These are phyloP conservation scores for Thecaphora frezii DNA, from an alignment of 1,284 basidiomycete genomes.

Conservation along the genomic window DNA sequence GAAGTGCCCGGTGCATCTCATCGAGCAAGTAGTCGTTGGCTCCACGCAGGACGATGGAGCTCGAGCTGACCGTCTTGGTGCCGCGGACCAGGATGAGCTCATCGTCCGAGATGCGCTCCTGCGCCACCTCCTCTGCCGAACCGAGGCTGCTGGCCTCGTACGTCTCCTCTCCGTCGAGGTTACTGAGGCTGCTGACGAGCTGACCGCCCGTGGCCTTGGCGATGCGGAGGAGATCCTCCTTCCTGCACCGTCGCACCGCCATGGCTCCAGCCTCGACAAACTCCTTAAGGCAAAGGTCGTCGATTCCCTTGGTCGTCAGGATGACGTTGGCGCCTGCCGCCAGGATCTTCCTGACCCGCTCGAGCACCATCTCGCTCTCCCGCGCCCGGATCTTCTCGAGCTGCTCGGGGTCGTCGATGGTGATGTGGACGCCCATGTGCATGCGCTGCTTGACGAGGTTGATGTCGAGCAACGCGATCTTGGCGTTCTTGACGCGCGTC, in stretches of 20 bases:
- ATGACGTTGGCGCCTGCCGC: slow-evolving; percentile 95
- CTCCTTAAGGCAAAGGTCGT: slow-evolving; percentile 96
- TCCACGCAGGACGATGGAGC: slow-evolving; percentile 89
- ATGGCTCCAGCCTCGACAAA: slow-evolving; percentile 99
- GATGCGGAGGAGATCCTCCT: slow-evolving; percentile 94
- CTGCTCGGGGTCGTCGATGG: slow-evolving; percentile 95
- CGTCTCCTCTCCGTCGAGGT: slow-evolving; percentile 96
- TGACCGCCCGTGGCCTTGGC: slow-evolving; percentile 96
- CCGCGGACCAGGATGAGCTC: slow-evolving; percentile 97
- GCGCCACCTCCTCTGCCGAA: slow-evolving; percentile 88
- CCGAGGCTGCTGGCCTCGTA: slow-evolving; percentile 90
- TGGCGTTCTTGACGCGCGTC: slow-evolving; percentile 85
- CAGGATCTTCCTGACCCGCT: slow-evolving; percentile 93
- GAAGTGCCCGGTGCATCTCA: slow-evolving; percentile 96
- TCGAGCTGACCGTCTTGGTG: slow-evolving; percentile 90
- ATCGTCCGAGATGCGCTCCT: slow-evolving; percentile 97
- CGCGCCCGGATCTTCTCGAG: slow-evolving; percentile 92
- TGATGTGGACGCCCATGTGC: slow-evolving; percentile 96
- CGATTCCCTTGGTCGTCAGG: slow-evolving; percentile 97
- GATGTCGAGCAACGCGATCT: slow-evolving; percentile 98
- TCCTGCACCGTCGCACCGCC: slow-evolving; percentile 95
- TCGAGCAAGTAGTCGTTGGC: slow-evolving; percentile 99
- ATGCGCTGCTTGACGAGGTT: slow-evolving; percentile 95
- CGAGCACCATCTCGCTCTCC: slow-evolving; percentile 93
- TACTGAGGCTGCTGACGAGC: slow-evolving; percentile 87